Evolutionary conservation across 305 asterid species (phyloP), one percentile per base, ranked within the genome.

Genomic region (Fraxinus latifolia): DNA sequence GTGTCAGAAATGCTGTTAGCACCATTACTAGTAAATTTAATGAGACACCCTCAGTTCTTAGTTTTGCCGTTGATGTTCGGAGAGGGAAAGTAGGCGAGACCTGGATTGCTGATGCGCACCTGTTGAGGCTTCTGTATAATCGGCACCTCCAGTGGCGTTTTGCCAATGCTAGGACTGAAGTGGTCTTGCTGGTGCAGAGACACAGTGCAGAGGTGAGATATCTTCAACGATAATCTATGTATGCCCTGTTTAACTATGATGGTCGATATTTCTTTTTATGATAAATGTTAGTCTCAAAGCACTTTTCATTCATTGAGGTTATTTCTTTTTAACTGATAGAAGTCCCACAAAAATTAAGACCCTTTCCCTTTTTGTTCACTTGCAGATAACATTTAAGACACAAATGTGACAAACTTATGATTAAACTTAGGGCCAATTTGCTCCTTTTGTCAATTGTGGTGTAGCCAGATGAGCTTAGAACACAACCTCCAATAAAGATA

Each of bases 111-210:
- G 98, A 94, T 84, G 99, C 97, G 58, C 98, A 92, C 79, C 50
- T 91, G 37, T 85, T 96, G 91, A 92, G 98, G 83, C 98, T 96
- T 90, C 81, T 96, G 53, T 93, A 96, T 85, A 94, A 96, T 86
- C 93, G 97, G 77, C 91, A 93, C 86, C 87, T 96, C 86, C 99
- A 96, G 83, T 94, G 98, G 98, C 93, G 99, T 82, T 92, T 94
- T 85, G 95, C 88, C 68, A 93, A 92, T 83, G 98, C 99, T 82
- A 90, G 91, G 85, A 91, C 90, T 42, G 98, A 94, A 86, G 95
- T 89, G 47, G 84, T 91, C 82, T 86, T 91, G 85, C 84, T 84
- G 72, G 91, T 87, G 83, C 99, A 94, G 93, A 91, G 87, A 89
- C 93, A 81, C 82, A 88, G 87, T 83, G 93, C 91, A 44, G 94